A percentile compares a stretch with the other conserved stretches of the same genome.
Evolutionary conservation across 176 grass and related monocot genomes (phyloP).

Genomic region (Lolium rigidum): DNA sequence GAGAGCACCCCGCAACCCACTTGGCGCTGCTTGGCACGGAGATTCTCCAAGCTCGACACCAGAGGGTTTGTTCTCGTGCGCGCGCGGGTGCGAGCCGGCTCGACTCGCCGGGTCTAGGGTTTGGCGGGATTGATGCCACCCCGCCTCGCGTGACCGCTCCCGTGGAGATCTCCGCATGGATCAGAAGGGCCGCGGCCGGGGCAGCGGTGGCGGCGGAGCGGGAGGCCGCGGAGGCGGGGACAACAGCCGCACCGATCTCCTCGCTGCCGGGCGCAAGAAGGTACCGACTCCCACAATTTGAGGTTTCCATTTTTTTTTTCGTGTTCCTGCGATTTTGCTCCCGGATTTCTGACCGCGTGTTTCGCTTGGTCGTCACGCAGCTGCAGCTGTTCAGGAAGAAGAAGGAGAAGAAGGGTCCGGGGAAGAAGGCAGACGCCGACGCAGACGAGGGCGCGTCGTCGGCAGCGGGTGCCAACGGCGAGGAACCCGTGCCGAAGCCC

Average conservation of each 20-base stretch:
- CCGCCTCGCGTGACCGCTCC: slow-evolving; percentile 45
- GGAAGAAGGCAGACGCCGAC: slow-evolving; percentile 47
- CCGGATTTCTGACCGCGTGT: slow-evolving; percentile 31
- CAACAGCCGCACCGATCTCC: slow-evolving; percentile 76
- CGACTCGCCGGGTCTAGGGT: slow-evolving; percentile 20
- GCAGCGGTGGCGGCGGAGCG: slow-evolving; percentile 10
- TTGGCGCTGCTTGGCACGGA: too few relatives aligned
- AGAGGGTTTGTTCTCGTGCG: background rate
- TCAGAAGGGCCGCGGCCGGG: slow-evolving; percentile 50
- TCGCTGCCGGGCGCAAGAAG: slow-evolving; percentile 92
- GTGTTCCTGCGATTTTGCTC: background rate
- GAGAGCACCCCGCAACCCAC: too few relatives aligned
- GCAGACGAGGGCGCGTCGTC: slow-evolving; percentile 29
- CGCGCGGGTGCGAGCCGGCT: background rate
- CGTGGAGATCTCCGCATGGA: slow-evolving; percentile 59
- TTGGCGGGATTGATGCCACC: slow-evolving; percentile 46
- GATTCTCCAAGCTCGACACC: too few relatives aligned
- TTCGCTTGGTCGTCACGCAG: slow-evolving; percentile 44
- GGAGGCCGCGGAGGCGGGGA: slow-evolving; percentile 34
- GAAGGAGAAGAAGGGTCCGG: slow-evolving; percentile 74
- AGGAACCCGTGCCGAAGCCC: slow-evolving; percentile 19
- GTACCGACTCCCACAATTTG: slow-evolving; percentile 27
- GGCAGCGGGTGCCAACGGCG: slow-evolving; percentile 16
- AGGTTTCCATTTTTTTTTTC: background rate
- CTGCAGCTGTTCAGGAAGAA: slow-evolving; percentile 97